phyloP scores from a whole-genome alignment of 306 rosid species.

The Mucuna pruriens region DNA sequence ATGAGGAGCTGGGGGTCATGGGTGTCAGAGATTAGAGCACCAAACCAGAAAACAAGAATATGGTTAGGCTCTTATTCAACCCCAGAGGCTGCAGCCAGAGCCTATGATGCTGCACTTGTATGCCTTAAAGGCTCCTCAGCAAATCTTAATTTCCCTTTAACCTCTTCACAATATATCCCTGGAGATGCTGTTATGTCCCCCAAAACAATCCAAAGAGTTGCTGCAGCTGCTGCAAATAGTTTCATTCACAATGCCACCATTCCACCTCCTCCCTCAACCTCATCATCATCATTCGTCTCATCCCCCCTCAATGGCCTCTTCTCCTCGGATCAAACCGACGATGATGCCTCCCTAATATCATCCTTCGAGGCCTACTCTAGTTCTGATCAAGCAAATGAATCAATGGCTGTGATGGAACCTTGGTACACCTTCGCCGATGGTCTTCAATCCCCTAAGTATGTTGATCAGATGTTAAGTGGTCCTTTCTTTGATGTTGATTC shows the following conservation, averaged over 20 bases:
- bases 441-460: constrained; percentile 59
- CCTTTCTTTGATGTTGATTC: constrained; percentile 71
- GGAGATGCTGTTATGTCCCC: constrained; percentile 74
- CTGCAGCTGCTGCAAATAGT: constrained; percentile 85
- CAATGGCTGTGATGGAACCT: constrained; percentile 61
- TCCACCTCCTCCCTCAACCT: constrained; percentile 41
- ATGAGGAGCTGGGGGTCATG: constrained; percentile 99
- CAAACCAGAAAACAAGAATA: constrained; percentile 94
- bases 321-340: constrained; percentile 55
- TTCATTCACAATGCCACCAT: constrained; percentile 39
- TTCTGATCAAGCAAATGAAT: constrained; percentile 35
- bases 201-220: constrained; percentile 82
- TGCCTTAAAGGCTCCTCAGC: constrained; percentile 95
- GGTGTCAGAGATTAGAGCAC: constrained; percentile 98
- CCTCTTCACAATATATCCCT: constrained; percentile 44
- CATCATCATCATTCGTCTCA: constrained; percentile 62
- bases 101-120: constrained; percentile 94
- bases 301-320: constrained; percentile 51
- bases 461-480: constrained; percentile 71
- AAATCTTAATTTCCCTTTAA: constrained; percentile 76
- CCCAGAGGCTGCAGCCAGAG: constrained; percentile 97
- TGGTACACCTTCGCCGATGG: constrained; percentile 66
- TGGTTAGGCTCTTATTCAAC: constrained; percentile 98
- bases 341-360: constrained; percentile 50
- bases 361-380: constrained; percentile 40